These are phyloP conservation scores for Auxenochlorella pyrenoidosa DNA, from an alignment of 139 green algal genomes.

Conservation along the genomic window DNA sequence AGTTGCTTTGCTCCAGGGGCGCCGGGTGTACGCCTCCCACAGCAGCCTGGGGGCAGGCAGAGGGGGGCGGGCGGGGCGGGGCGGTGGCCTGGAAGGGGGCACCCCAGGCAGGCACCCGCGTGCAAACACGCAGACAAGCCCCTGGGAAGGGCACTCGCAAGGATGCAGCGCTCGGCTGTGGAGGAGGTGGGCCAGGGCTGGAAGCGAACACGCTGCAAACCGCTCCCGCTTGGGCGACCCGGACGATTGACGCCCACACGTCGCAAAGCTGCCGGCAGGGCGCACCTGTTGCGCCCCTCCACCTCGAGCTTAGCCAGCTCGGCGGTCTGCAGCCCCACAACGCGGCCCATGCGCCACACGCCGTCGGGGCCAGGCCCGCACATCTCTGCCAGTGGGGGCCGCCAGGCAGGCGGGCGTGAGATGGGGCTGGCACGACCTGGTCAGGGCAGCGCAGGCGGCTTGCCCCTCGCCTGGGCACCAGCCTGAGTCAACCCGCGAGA, in stretches of 20 bases:
- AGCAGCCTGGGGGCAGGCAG: neutral
- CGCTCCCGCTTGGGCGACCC: too few relatives aligned
- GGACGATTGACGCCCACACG: too few relatives aligned
- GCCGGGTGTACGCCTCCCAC: conserved; percentile 13
- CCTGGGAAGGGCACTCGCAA: neutral
- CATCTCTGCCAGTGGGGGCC: neutral
- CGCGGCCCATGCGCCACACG: conserved; percentile 27
- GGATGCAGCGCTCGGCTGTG: too few relatives aligned
- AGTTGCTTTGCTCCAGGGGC: neutral
- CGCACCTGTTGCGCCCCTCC: conserved; percentile 15
- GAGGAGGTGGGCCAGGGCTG: too few relatives aligned
- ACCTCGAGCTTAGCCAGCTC: conserved; percentile 17
- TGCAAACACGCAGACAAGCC: neutral
- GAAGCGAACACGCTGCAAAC: too few relatives aligned
- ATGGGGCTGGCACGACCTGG: neutral
- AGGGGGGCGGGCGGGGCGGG: neutral
- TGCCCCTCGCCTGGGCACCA: too few relatives aligned
- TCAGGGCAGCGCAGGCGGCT: too few relatives aligned
- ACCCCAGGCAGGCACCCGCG: neutral
- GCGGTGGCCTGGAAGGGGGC: neutral
- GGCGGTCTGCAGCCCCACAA: neutral
- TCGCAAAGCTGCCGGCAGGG: neutral
- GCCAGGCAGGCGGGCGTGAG: neutral
- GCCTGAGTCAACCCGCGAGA: too few relatives aligned
- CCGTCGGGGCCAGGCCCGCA: conserved; percentile 14